These are phyloP conservation scores for Monilinia vaccinii-corymbosi DNA, from an alignment of 2,329 filamentous ascomycete species.

Conservation along the genomic window DNA sequence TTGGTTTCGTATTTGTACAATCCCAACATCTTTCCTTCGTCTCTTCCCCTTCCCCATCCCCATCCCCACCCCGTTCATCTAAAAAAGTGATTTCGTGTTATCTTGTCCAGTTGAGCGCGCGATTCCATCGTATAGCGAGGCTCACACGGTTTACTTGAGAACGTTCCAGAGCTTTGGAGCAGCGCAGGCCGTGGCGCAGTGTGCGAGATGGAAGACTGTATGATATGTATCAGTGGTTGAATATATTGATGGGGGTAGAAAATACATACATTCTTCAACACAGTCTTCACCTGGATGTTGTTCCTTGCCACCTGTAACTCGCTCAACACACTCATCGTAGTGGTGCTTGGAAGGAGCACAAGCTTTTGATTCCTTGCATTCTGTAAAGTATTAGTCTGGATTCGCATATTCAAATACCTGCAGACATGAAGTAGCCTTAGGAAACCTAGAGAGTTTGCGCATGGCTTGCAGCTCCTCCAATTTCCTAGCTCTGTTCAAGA, in stretches of 20 bases:
- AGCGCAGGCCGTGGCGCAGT: constrained; percentile 88
- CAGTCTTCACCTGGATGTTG: constrained; percentile 83
- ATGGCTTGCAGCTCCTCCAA: neutral
- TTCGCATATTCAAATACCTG: neutral
- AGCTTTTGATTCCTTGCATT: constrained; percentile 78
- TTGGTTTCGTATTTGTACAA: constrained; percentile 23
- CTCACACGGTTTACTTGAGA: constrained; percentile 63
- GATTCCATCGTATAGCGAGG: constrained; percentile 8
- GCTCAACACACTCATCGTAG: constrained; percentile 96
- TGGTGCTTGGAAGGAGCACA: constrained; percentile 92
- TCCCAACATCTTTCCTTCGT: constrained; percentile 7
- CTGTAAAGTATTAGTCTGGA: constrained; percentile 39
- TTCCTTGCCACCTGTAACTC: constrained; percentile 59
- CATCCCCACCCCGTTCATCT: constrained; percentile 16
- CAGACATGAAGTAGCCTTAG: neutral
- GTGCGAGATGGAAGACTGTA: constrained; percentile 96
- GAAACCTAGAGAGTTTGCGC: neutral
- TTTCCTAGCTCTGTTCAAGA: neutral
- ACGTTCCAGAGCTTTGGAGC: constrained; percentile 90
- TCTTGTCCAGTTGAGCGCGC: constrained; percentile 4
- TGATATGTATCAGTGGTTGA: neutral
- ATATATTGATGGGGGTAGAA: neutral
- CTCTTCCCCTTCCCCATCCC: neutral
- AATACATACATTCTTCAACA: constrained; percentile 90
- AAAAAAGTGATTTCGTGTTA: constrained; percentile 8